phyloP scores from a whole-genome alignment of 192 early-diverging fungal genomes.

The Backusella sp. region DNA sequence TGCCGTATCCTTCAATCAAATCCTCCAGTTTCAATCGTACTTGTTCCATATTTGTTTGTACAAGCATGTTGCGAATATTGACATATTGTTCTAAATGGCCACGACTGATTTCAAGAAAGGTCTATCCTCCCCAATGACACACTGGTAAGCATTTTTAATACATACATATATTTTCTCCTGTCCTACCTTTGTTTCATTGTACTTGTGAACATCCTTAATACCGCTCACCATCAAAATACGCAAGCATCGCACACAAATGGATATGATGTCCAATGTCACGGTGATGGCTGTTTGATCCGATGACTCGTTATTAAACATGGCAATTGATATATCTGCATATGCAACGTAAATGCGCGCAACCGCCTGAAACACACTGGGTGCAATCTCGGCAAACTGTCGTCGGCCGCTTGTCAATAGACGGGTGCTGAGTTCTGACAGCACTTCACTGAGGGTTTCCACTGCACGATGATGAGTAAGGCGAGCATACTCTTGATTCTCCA shows the following conservation, averaged over 20 bases:
- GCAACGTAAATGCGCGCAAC: slow-evolving; percentile 65
- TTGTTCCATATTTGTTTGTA: not conserved
- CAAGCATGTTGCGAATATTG: slow-evolving; percentile 12
- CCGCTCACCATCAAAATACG: slow-evolving; percentile 81
- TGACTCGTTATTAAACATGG: slow-evolving; percentile 31
- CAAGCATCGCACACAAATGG: slow-evolving; percentile 70
- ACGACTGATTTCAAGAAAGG: slow-evolving; percentile 46
- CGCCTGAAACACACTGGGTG: slow-evolving; percentile 72
- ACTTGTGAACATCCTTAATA: slow-evolving; percentile 55
- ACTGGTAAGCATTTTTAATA: not conserved
- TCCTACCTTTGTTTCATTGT: slow-evolving; percentile 52
- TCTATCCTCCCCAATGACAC: not conserved
- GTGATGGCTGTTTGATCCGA: slow-evolving; percentile 34
- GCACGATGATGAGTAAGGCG: slow-evolving; percentile 64
- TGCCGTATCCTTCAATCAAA: slow-evolving; percentile 60
- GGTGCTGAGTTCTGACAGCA: slow-evolving; percentile 21
- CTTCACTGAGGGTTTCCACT: slow-evolving; percentile 67
- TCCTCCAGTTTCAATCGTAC: slow-evolving; percentile 1
- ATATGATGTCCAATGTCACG: slow-evolving; percentile 55
- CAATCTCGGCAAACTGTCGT: slow-evolving; percentile 44
- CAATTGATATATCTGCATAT: slow-evolving; percentile 55
- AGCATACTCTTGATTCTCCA: slow-evolving; percentile 29
- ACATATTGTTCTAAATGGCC: slow-evolving; percentile 58
- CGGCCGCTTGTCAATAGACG: slow-evolving; percentile 21
- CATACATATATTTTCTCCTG: too few relatives aligned